These are phyloP conservation scores for Cystofilobasidium ferigula DNA, from an alignment of 768 basidiomycete species.

Conservation along the genomic window DNA sequence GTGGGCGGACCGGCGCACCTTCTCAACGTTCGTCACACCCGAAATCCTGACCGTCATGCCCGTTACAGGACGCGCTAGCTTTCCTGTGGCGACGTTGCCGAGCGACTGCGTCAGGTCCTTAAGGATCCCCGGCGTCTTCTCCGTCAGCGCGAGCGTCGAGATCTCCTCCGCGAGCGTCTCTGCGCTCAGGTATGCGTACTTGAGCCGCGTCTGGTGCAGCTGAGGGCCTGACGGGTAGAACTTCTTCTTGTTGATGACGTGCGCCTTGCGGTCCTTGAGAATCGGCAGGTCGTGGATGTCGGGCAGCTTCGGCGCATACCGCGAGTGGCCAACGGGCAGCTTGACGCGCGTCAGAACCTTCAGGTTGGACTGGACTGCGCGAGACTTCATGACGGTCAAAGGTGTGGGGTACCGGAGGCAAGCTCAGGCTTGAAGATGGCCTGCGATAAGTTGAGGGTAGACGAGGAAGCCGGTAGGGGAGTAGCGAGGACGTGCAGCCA, in stretches of 20 bases:
- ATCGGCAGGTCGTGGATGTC: slow-evolving; percentile 2
- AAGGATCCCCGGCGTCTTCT: slow-evolving; percentile 3
- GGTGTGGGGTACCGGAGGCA: too few species aligned
- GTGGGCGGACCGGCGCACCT: slow-evolving; percentile 10
- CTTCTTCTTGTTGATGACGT: slow-evolving; percentile 12
- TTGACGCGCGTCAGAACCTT: not conserved
- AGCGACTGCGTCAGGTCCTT: slow-evolving; percentile 17
- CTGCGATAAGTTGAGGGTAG: too few species aligned
- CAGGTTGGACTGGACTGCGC: not conserved
- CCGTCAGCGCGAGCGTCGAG: not conserved
- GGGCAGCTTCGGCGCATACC: slow-evolving; percentile 7
- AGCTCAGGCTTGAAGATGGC: too few species aligned
- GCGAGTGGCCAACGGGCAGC: not conserved
- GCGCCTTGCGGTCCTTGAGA: not conserved
- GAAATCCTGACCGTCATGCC: slow-evolving; percentile 20
- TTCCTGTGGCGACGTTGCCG: slow-evolving; percentile 17
- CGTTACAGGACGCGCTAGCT: slow-evolving; percentile 16
- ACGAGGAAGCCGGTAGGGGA: too few species aligned
- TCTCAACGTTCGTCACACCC: slow-evolving; percentile 17
- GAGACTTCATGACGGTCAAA: not conserved
- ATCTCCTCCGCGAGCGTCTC: slow-evolving; percentile 17
- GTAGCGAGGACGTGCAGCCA: too few species aligned
- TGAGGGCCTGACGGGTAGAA: slow-evolving; percentile 21
- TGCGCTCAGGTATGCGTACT: slow-evolving; percentile 24
- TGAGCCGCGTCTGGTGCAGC: slow-evolving; percentile 21